Evolutionary conservation across 306 rosid species (phyloP).

Genomic region (Vigna angularis): DNA sequence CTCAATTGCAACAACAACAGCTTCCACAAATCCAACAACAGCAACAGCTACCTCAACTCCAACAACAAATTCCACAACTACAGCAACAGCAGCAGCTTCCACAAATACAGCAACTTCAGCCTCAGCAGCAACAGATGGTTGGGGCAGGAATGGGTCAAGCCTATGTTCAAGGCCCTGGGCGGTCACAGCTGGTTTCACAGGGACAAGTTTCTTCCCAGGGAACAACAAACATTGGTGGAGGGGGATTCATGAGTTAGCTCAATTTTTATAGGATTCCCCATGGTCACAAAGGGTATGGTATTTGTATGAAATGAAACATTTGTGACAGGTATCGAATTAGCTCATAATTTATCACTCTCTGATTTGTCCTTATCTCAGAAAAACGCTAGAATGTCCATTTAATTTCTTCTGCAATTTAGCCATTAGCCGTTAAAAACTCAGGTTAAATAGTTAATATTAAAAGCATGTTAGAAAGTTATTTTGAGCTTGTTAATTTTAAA

Average conservation of each 20-base stretch:
- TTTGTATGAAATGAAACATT: constrained; percentile 8
- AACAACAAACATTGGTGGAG: constrained; percentile 72
- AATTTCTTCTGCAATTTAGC: constrained; percentile 22
- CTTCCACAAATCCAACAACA: constrained; percentile 50
- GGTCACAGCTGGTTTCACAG: constrained; percentile 82
- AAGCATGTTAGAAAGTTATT: neutral
- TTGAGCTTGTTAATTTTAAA: neutral
- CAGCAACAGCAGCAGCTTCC: constrained; percentile 66
- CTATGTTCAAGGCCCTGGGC: constrained; percentile 83
- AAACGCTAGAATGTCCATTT: neutral
- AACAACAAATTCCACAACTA: constrained; percentile 51
- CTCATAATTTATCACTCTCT: constrained; percentile 1
- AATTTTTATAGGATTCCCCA: neutral
- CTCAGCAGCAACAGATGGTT: constrained; percentile 84
- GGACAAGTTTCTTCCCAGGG: constrained; percentile 88
- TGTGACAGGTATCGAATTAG: neutral
- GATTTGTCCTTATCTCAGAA: neutral
- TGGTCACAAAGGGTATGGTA: neutral
- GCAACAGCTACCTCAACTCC: constrained; percentile 53
- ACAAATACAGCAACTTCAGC: constrained; percentile 67
- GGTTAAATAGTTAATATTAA: neutral
- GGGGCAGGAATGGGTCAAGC: constrained; percentile 78
- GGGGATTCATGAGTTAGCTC: constrained; percentile 74
- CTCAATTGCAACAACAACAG: constrained; percentile 49
- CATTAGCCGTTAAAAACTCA: neutral